phyloP scores from a whole-genome alignment of 2,329 filamentous ascomycete genomes.

The Amesomyces nigricolor region DNA sequence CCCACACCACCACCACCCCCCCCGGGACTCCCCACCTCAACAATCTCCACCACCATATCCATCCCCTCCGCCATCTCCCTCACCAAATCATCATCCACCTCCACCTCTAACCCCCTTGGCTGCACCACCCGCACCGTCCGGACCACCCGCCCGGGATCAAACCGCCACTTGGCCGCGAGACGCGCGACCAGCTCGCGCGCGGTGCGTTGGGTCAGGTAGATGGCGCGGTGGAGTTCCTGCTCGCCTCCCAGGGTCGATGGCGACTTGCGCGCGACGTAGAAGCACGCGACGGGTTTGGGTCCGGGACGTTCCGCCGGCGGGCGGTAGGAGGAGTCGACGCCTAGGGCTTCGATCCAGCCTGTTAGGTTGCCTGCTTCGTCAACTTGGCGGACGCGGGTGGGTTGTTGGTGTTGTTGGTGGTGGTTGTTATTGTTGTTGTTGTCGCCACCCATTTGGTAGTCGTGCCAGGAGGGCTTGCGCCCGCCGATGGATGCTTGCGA shows the following conservation, averaged over 20 bases:
- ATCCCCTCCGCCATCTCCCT: constrained; percentile 81
- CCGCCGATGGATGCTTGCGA: constrained; percentile 47
- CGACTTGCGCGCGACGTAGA: constrained; percentile 65
- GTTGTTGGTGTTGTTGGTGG: constrained; percentile 37
- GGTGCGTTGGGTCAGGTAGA: constrained; percentile 77
- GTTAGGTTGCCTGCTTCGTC: constrained; percentile 61
- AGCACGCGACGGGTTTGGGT: constrained; percentile 74
- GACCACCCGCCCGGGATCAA: constrained; percentile 66
- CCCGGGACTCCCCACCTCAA: constrained; percentile 36
- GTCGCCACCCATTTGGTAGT: constrained; percentile 47
- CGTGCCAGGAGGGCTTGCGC: constrained; percentile 49
- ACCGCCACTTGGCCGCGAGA: constrained; percentile 72
- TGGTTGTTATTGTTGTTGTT: constrained; percentile 30
- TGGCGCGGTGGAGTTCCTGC: constrained; percentile 68
- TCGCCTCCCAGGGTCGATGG: constrained; percentile 36
- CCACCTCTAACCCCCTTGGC: constrained; percentile 70
- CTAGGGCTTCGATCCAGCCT: constrained; percentile 85
- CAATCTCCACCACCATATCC: constrained; percentile 75
- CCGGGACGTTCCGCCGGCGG: constrained; percentile 63
- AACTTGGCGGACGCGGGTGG: constrained; percentile 46
- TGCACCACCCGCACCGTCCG: constrained; percentile 67
- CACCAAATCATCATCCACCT: constrained; percentile 87
- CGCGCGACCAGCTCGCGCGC: constrained; percentile 66
- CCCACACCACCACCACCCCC: constrained; percentile 27
- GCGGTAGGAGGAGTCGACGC: constrained; percentile 80